Base-by-base conservation (phyloP, 2,329 filamentous ascomycete species). In the Penicillium freii region DNA sequence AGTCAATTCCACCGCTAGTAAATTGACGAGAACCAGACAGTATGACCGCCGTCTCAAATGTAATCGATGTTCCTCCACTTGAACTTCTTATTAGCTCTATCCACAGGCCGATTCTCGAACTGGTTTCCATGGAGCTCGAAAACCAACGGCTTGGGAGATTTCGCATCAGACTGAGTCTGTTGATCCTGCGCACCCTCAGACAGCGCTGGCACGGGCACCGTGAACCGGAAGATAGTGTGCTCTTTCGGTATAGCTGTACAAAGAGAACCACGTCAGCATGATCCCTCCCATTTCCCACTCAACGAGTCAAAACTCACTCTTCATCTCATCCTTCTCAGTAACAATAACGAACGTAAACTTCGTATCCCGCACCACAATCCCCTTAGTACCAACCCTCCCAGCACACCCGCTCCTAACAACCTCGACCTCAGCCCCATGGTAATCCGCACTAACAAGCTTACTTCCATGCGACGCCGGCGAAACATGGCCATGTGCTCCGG, bases 51-150 rank as follows among this genome's bases (percentile, higher is more conserved):
- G 5, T 56, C 56, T 89, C 79, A 96, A 15, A 96, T 73, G 62
- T 90, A 86, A 48, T 86, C 82, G 61, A 92, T 80, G 68, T 90
- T 91, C 71, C 93, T 92, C 70, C 85, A 82, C 76, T 94, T 96
- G 76, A 96, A 96, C 77, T 96, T 97, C 77, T 86, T 91, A 67
- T 89, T 96, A 48, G 92, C 91, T 23, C 94, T 81, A 71, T 97
- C 93, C 17, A 89, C 86, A 2, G 93, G 87, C 11, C 92, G 83
- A 63, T 87, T 85, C 80, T 91, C 86, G 69, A 97, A 92, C 71
- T 95, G 91, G 66, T 91, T 89, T 3, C 94, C 94, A 62, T 93
- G 84, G 1, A 97, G 79, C 72, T 97, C 93, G 67, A 97, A 94
- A 0, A 87, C 82, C 68, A 97, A 52, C 7, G 65, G 65, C 34